phyloP scores from a whole-genome alignment of 768 basidiomycete genomes.

The Tulasnella calospora region DNA sequence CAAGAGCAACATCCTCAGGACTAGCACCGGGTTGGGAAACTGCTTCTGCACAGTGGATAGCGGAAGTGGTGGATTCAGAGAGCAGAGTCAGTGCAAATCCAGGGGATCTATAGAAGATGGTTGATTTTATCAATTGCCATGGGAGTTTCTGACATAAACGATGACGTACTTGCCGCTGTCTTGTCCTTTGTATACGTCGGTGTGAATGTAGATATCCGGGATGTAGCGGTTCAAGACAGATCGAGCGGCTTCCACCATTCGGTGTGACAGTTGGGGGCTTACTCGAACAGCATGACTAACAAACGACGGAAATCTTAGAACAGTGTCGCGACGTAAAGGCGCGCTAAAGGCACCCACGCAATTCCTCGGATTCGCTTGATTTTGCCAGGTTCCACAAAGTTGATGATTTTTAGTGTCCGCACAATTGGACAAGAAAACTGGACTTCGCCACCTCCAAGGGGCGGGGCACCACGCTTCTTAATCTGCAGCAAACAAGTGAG shows the following conservation, averaged over 20 bases:
- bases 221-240: slow-evolving; percentile 93
- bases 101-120: slow-evolving; percentile 61
- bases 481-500: slow-evolving; percentile 53
- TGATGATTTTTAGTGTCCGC: slow-evolving; percentile 84
- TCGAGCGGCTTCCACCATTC: slow-evolving; percentile 92
- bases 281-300: slow-evolving; percentile 92
- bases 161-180: slow-evolving; percentile 88
- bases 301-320: not conserved
- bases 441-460: slow-evolving; percentile 87
- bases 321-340: not conserved
- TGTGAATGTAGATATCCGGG: slow-evolving; percentile 96
- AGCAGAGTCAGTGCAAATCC: slow-evolving; percentile 89
- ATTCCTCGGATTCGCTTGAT: slow-evolving; percentile 94
- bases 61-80: slow-evolving; percentile 88
- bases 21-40: slow-evolving; percentile 75
- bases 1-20: slow-evolving; percentile 88
- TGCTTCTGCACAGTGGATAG: slow-evolving; percentile 81
- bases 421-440: slow-evolving; percentile 91
- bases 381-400: slow-evolving; percentile 87
- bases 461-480: slow-evolving; percentile 87
- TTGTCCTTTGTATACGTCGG: slow-evolving; percentile 95
- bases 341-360: slow-evolving; percentile 55
- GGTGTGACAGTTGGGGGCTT: slow-evolving; percentile 93
- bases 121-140: not conserved
- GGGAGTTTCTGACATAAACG: not conserved